Base-by-base conservation (phyloP, 1,139 yeast species). In the Debaryomyces subglobosus region DNA sequence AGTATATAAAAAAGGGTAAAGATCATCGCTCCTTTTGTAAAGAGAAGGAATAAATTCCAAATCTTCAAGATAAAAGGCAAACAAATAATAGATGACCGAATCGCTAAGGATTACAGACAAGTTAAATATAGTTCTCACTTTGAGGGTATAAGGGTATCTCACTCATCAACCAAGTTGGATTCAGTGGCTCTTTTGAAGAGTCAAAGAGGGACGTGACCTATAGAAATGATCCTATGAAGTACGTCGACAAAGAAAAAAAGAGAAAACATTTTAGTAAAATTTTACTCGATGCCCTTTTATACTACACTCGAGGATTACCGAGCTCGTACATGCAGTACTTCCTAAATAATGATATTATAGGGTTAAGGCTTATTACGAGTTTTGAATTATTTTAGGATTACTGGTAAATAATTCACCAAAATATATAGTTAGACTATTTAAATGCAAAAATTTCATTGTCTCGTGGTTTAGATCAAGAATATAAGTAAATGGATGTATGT, bases 161-260 rank as follows among this genome's bases (percentile, higher is more conserved):
- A 79, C 96, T 89, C 96, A 90, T 91, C 96, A 86, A 86, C 96
- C 95, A 89, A 89, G 97, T 89, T 91, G 96, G 96, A 89, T 87
- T 89, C 96, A 88, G 96, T 90, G 96, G 96, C 97, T 91, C 96
- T 85, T 90, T 85, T 84, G 91, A 87, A 88, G 96, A 89, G 96
- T 86, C 96, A 89, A 86, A 88, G 96, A 89, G 95, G 89, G 96
- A 89, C 96, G 96, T 89, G 86, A 86, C 89, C 97, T 90, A 92
- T 92, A 92, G 97, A 92, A 91, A 92, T 92, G 98, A 92, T 91
- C 97, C 97, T 89, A 90, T 74, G 78, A 74, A 73, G 78, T 76
- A 74, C 77, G 79, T 72, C 78, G 78, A 72, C 78, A 69, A 57
- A 72, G 77, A 32, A 73, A 72, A 65, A 69, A 61, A 68, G 64